A percentile compares a stretch with the other conserved stretches of the same genome.
Conservation (phyloP, 73 alveolate species). For the Stentor coeruleus region DNA sequence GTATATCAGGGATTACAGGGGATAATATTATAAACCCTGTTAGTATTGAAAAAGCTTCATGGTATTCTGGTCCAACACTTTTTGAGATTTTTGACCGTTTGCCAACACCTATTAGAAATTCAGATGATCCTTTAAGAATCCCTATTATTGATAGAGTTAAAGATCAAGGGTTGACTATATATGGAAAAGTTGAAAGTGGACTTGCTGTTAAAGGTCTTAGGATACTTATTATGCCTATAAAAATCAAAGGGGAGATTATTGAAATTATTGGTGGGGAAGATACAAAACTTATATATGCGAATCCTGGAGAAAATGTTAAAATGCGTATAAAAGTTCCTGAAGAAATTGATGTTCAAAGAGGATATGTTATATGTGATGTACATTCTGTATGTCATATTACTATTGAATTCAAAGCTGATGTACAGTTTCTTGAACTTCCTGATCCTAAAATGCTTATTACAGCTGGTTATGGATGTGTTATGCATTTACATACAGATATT, state of each 20-base stretch:
- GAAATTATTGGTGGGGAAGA: constrained; percentile 45
- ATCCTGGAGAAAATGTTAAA: constrained; percentile 54
- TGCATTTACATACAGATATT: constrained; percentile 82
- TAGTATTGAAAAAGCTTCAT: constrained; percentile 66
- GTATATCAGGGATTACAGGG: constrained; percentile 93
- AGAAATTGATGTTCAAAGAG: constrained; percentile 49
- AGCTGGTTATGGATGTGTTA: constrained; percentile 54
- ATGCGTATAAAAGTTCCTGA: constrained; percentile 39
- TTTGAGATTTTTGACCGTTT: constrained; percentile 88
- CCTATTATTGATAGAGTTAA: constrained; percentile 52
- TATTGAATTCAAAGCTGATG: constrained; percentile 48
- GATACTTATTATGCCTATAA: constrained; percentile 42
- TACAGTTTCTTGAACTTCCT: constrained; percentile 40
- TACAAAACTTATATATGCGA: constrained; percentile 42
- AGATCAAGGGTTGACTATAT: constrained; percentile 30
- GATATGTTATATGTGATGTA: constrained; percentile 40
- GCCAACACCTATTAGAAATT: constrained; percentile 86
- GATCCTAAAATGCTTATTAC: constrained; percentile 56
- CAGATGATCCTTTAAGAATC: constrained; percentile 94
- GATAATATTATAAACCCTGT: constrained; percentile 79
- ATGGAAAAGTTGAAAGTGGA: constrained; percentile 58
- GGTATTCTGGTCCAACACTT: constrained; percentile 98
- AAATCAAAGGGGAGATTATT: constrained; percentile 28
- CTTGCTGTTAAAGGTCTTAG: constrained; percentile 36
- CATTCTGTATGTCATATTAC: constrained; percentile 38